Base-by-base conservation (phyloP, 2,329 filamentous ascomycete genomes). In the Cryphonectria naterciae region DNA sequence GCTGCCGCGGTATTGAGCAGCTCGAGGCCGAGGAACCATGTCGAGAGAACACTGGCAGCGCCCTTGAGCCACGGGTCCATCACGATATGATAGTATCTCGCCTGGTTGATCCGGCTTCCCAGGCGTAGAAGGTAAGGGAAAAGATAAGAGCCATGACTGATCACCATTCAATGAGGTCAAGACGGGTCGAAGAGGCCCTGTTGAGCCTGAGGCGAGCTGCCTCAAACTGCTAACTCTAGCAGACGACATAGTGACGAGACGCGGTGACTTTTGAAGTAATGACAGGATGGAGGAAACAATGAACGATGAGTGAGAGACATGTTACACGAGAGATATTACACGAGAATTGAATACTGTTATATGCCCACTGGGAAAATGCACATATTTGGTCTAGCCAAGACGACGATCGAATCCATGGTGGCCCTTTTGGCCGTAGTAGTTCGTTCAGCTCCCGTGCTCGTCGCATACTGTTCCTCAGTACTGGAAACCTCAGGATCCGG, bases 11-110 rank as follows among this genome's bases (percentile, higher is more conserved):
- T 62, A 10, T 15, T 61, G 5, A 56, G 37, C 13, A 49, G 73
- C 17, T 60, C 65, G 4, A 73, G 49, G 19, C 22, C 41, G 32
- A 68, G 22, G 25, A 74, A 2, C 74, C 73, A 74, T 15, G 52
- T 54, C 22, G 64, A 61, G 15, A 72, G n/a, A 22, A 52, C 15
- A 2, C 32, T 65, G 56, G 54, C 32, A n/a, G 63, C n/a, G 2
- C 70, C 70, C 8, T 52, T 64, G 32, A 67, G 64, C 68, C 70
- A 70, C 3, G 68, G 46, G 15, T 72, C 68, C 28, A 41, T 49
- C n/a, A 62, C 64, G 39, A 72, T 17, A 41, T 70, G 70, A 37
- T 58, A 68, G 39, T 60, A 72, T 15, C 32, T 56, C 67, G 6
- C 28, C 19, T 10, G 32, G 3, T 43, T 22, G 58, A 2, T 4